Base-by-base conservation (phyloP, 345 rosid genomes). In the Salix purpurea region DNA sequence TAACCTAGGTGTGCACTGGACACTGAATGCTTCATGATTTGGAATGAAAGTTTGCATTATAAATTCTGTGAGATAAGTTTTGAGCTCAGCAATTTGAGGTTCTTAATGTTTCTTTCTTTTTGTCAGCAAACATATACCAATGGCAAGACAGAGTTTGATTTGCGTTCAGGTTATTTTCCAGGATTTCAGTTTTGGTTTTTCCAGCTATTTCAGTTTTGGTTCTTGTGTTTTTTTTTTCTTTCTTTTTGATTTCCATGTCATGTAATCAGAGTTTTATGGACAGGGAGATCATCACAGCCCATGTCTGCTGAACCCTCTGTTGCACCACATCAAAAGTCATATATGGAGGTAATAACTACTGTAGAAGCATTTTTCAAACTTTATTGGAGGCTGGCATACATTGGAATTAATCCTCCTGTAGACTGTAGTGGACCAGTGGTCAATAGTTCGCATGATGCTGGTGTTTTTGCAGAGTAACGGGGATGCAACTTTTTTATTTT, bases 311-410 rank as follows among this genome's bases (percentile, higher is more conserved):
- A 88, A 75, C 87, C 92, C 48, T 76, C 96, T 67, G 76, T 50
- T 24, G 87, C 97, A 26, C 92, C 97, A 68, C 97, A 92, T 71
- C 91, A 97, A 1, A 92, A 89, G 87, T 96, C 99, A 72, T 96
- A 91, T 75, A 90, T 89, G 97, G 99, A 96, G 91, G 98, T 89
- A 81, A 86, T 66, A 26, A 39, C 24, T 15, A 23, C 12, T 60
- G 32, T 60, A 19, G 11, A 18, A 68, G 48, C n/a, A 24, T 60
- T 76, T 62, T 50, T 77, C 64, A 36, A 40, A 19, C 40, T 39
- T 9, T 26, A 19, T 46, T 28, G 64, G 26, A 67, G 73, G 40
- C 18, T 19, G 32, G 61, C 67, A 58, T 69, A 44, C 26, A 62
- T 30, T 30, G 23, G 68, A 76, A 32, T 37, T 36, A 68, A 12